Base-by-base conservation (phyloP, 1,284 basidiomycete species). In the Pisolithus thermaeus region DNA sequence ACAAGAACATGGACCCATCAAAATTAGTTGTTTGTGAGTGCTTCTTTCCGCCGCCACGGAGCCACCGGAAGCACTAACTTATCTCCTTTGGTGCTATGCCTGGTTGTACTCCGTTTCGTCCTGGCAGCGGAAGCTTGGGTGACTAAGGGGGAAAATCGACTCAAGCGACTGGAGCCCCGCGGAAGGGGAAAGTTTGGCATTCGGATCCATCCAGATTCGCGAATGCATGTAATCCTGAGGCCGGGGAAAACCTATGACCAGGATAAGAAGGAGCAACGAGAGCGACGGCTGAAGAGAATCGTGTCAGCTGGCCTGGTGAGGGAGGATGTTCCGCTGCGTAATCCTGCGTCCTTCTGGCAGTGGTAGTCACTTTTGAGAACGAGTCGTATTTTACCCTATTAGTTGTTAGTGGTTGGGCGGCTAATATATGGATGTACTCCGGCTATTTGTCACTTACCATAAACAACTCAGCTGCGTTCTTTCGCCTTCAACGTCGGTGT, bases 61-160 rank as follows among this genome's bases (percentile, higher is more conserved):
- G 40, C 30, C 36, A 36, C 20, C 42, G 20, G 44, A 45, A 25
- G 11, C 43, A 32, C 41, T 23, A 28, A 16, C 36, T 39, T 18
- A 25, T 37, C 16, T 16, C 8, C 28, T 36, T 30, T 36, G 39
- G 35, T 25, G 44, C 11, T 22, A 28, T 36, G 30, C 35, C 18
- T 47, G 51, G 37, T 53, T 56, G 6, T n/a, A 59, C 46, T 25
- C 30, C 32, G 14, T 41, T 43, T 41, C 42, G 25, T 27, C 50
- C 14, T 41, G 39, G 18, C 60, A 94, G 92, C 87, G 52, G 85
- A 97, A 71, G 83, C 94, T 12, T 98, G 94, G 93, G 92, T 97
- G 16, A 86, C 81, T 50, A 97, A 98, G 70, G 94, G 92, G 1
- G 73, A 76, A 1, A 78, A 76, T 40, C 78, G 79, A 52, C 70